Conservation (phyloP, 129 eudicot species). For the Flaveria sonorensis region DNA sequence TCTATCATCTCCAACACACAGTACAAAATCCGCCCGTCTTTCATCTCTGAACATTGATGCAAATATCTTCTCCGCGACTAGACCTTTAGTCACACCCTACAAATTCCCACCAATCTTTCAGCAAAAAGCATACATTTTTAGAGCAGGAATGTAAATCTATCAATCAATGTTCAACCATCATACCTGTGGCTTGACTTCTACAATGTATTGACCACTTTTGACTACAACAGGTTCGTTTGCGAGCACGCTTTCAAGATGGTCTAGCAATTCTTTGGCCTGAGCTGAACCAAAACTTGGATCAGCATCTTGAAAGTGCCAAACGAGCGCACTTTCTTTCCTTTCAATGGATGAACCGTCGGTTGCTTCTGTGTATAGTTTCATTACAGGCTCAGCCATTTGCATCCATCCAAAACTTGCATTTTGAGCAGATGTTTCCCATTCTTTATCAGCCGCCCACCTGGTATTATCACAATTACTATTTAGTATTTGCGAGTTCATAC, state of each 20-base stretch:
- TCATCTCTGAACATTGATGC: conserved; percentile 44
- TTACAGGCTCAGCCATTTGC: conserved; percentile 67
- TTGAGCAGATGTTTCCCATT: conserved; percentile 54
- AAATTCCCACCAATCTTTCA: neutral
- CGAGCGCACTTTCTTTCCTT: conserved; percentile 60
- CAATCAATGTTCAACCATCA: neutral
- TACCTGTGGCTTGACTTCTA: conserved; percentile 70
- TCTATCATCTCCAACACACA: conserved; percentile 73
- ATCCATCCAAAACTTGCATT: conserved; percentile 51
- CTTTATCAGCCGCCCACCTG: conserved; percentile 52
- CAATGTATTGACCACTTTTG: conserved; percentile 57
- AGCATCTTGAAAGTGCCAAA: conserved; percentile 61
- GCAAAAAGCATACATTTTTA: neutral
- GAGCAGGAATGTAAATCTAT: neutral
- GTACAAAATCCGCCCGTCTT: conserved; percentile 62
- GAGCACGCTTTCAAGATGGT: conserved; percentile 67
- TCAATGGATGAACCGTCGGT: conserved; percentile 63
- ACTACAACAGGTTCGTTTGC: conserved; percentile 67
- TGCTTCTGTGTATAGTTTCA: conserved; percentile 54
- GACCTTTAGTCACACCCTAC: conserved; percentile 69
- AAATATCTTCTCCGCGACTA: conserved; percentile 60
- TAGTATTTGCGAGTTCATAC: neutral
- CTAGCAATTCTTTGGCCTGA: conserved; percentile 63
- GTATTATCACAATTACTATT: conserved; percentile 5
- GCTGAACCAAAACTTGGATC: conserved; percentile 56